Evolutionary conservation across 352 stramenopile species (phyloP), one percentile per base, ranked within the genome.

Genomic region (Saprolegnia diclina): DNA sequence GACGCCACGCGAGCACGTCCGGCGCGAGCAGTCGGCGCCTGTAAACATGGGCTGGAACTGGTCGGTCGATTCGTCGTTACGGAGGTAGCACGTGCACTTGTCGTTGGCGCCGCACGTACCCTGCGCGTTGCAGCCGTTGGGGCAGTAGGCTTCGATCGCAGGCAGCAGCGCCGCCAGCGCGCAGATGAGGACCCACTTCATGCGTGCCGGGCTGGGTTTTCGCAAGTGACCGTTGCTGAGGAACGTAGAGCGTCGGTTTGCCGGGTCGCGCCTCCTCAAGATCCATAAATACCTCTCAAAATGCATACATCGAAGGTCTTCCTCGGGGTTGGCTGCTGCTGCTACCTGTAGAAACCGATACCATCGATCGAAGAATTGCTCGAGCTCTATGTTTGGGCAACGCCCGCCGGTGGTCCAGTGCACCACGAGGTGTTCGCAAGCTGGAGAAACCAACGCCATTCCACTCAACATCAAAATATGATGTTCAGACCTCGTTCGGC

Each of bases 51-150:
- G 77, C 63, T 88, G 89, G 14, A 29, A 53, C 13, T 45, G 24
- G 26, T 55, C 38, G 19, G 6, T 24, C 32, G 54, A 1, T 9
- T 76, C 71, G 52, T 91, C 82, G 64, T 84, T 78, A 52, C 82
- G 81, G 64, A 90, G 53, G 81, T 97, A 97, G 81, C 92, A 97
- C 65, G 90, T 94, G 76, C 91, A 97, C 72, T 95, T 90, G 77
- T 97, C 90, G 72, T 96, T 92, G 68, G 85, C 84, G 35, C 83
- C 81, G 76, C 89, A 96, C 7, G 80, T 91, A 26, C 88, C 89
- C 57, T 96, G 87, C 4, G 82, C 88, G 63, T 90, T 94, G 77
- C 88, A 95, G 40, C 82, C 83, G 50, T 92, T 94, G 18, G 84
- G 83, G 67, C 87, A 93, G 71, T 91, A 91, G 14, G 72, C 81